phyloP scores from a whole-genome alignment of 495 filamentous ascomycete species.

The Amphirosellinia nigrospora region DNA sequence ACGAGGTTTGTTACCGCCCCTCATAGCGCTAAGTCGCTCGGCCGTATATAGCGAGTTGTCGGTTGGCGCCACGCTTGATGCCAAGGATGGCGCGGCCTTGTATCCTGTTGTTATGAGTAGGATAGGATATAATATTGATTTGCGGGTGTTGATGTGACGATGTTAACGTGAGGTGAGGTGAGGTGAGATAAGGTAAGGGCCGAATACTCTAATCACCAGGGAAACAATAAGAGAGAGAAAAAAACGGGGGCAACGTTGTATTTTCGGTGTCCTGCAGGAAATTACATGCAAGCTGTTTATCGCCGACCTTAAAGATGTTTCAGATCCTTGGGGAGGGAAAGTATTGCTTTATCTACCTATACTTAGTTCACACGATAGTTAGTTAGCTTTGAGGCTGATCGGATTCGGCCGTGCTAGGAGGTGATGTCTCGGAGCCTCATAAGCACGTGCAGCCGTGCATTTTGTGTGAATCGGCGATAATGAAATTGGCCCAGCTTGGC shows the following conservation, averaged over 20 bases:
- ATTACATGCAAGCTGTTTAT: background rate
- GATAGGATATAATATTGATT: too few species aligned
- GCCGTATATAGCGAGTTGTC: background rate
- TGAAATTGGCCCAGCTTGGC: background rate
- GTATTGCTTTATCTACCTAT: constrained; percentile 1
- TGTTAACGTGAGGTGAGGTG: background rate
- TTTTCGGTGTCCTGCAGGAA: background rate
- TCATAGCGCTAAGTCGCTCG: background rate
- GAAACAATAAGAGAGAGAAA: background rate
- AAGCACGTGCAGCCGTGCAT: background rate
- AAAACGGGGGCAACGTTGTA: background rate
- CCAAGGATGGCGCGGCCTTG: background rate
- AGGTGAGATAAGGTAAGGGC: too few species aligned
- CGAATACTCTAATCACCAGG: background rate
- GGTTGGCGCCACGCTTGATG: background rate
- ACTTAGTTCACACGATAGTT: too few species aligned
- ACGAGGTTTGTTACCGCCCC: background rate
- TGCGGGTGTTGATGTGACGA: too few species aligned
- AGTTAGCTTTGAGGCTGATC: background rate
- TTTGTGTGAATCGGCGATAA: background rate
- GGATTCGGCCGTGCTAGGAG: background rate
- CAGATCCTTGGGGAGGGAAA: background rate
- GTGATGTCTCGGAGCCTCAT: constrained; percentile 3
- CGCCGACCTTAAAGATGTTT: constrained; percentile 1
- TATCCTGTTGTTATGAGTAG: background rate